phyloP scores from a whole-genome alignment of 305 asterid genomes.

The Solanum hybrid region DNA sequence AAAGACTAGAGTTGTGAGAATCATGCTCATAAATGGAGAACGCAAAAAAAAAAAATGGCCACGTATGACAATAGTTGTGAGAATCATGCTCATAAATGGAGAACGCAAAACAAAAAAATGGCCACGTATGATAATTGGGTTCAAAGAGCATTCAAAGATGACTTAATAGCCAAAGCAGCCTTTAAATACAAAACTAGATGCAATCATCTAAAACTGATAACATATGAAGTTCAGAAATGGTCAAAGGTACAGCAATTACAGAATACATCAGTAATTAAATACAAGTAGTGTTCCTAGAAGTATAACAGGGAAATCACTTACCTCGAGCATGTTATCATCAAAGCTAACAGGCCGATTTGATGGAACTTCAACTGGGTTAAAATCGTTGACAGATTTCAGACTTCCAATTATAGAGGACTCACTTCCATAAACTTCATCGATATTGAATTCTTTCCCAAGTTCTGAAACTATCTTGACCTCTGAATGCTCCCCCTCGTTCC shows the following conservation, averaged over 20 bases:
- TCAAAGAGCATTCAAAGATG: background rate
- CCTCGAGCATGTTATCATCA: slow-evolving; percentile 63
- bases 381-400: slow-evolving; percentile 68
- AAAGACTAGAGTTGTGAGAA: background rate
- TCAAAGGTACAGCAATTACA: background rate
- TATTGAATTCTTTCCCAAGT: slow-evolving; percentile 68
- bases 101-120: background rate
- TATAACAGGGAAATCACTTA: slow-evolving; percentile 16
- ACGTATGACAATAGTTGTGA: background rate
- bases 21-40: background rate
- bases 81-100: background rate
- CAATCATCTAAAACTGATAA: background rate
- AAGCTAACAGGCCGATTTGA: slow-evolving; percentile 54
- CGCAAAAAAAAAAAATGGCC: too few species aligned
- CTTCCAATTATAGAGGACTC: slow-evolving; percentile 84
- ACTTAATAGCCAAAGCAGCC: background rate
- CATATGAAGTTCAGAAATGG: background rate
- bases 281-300: background rate
- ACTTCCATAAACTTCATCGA: slow-evolving; percentile 78
- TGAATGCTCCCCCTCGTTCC: slow-evolving; percentile 51
- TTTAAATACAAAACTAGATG: background rate
- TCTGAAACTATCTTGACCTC: slow-evolving; percentile 66
- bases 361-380: slow-evolving; percentile 71
- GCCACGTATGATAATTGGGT: background rate
- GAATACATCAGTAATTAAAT: background rate